Base-by-base conservation (phyloP, 345 rosid species). In the Populus pruinosa region DNA sequence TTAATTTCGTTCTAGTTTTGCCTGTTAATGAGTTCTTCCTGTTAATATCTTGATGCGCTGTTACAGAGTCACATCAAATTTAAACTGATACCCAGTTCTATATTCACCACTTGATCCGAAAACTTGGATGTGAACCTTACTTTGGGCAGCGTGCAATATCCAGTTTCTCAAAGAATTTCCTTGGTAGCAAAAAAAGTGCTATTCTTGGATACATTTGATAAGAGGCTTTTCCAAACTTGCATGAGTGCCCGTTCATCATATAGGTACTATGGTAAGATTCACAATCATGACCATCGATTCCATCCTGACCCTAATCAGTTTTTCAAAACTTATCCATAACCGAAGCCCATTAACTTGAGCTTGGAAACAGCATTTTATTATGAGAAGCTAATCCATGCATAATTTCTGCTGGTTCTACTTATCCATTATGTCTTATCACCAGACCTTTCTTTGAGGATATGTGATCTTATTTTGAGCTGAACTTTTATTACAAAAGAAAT, bases 81-180 rank as follows among this genome's bases (percentile, higher is more conserved):
- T 87, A 87, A 79, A 70, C 79, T 29, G 87, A 89, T 76, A 78
- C 74, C 75, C 90, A 81, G 79, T 82, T 88, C 76, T 78, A 77
- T 74, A 82, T 94, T 78, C 97, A 95, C 81, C 99, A 96, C 78
- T 73, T 92, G 84, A 86, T 96, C 67, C 93, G 98, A 33, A 88
- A 91, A 82, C 96, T 91, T 56, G 97, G 92, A 82, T 79, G 76
- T 78, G 92, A 82, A 49, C 78, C 91, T 65, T 92, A 83, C 86
- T 79, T 92, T 59, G 97, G 97, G 67, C 99, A 91, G 72, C 89
- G 91, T 65, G 88, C 87, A 74, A 38, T 87, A 71, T 84, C 85
- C 88, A 76, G 81, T 91, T 83, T 91, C 93, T 78, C 92, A 92
- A 63, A 90, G 87, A 76, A 86, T 96, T 67, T 87, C 87, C 63